phyloP scores from a whole-genome alignment of 352 stramenopile species.

The Globisporangium okanoganense region DNA sequence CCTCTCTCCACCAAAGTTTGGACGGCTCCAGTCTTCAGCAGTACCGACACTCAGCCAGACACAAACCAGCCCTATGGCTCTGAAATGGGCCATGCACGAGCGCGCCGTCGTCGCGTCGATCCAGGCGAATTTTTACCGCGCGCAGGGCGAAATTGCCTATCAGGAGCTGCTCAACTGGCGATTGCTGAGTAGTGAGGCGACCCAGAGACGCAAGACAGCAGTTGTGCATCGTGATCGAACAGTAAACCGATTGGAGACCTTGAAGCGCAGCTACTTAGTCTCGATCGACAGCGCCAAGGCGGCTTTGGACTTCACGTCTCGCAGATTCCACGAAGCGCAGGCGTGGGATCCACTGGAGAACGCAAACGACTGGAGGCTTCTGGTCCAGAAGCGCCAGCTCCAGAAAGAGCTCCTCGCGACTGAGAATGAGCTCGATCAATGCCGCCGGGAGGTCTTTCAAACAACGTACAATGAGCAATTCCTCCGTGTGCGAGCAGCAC shows the following conservation, averaged over 20 bases:
- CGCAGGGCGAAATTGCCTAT: slow-evolving; percentile 16
- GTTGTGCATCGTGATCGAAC: slow-evolving; percentile 23
- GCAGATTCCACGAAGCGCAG: slow-evolving; percentile 53
- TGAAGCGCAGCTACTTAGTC: slow-evolving; percentile 17
- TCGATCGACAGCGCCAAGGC: slow-evolving; percentile 34
- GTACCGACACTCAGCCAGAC: not conserved
- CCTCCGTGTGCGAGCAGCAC: slow-evolving; percentile 21
- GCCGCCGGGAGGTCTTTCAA: slow-evolving; percentile 59
- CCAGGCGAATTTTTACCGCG: slow-evolving; percentile 23
- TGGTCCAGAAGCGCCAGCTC: slow-evolving; percentile 60
- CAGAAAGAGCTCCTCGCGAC: slow-evolving; percentile 33
- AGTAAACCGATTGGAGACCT: slow-evolving; percentile 17
- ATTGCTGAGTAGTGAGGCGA: slow-evolving; percentile 32
- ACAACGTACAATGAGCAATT: slow-evolving; percentile 55
- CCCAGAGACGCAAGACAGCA: slow-evolving; percentile 31
- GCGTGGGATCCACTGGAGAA: slow-evolving; percentile 81
- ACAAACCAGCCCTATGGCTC: slow-evolving; percentile 14
- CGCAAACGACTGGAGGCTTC: slow-evolving; percentile 66
- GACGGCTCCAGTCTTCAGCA: not conserved
- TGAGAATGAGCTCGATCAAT: slow-evolving; percentile 34
- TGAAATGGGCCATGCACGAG: slow-evolving; percentile 19
- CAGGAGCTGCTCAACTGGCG: slow-evolving; percentile 36
- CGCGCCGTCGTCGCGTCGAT: slow-evolving; percentile 13
- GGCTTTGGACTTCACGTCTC: slow-evolving; percentile 51
- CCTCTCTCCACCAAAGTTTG: slow-evolving; percentile 5